phyloP scores from a whole-genome alignment of 257 asterid species.

The Cruciata laevipes region DNA sequence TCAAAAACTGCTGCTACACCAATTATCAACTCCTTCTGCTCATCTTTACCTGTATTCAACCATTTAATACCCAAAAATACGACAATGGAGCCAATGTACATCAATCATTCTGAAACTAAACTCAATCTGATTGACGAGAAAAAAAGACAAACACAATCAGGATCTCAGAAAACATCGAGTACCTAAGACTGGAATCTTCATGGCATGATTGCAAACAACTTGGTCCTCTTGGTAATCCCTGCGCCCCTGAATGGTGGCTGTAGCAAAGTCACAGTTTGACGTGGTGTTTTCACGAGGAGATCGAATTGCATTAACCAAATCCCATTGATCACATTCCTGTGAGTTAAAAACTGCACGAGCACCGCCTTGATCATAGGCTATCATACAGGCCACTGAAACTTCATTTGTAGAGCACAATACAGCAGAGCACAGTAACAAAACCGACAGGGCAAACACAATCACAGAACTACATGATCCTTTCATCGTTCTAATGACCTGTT shows the following conservation, averaged over 20 bases:
- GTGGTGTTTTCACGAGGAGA: slow-evolving; percentile 24
- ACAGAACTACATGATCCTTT: background rate
- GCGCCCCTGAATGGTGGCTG: slow-evolving; percentile 46
- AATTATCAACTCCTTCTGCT: slow-evolving; percentile 26
- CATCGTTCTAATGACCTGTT: slow-evolving; percentile 4
- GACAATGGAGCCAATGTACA: background rate
- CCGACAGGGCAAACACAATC: background rate
- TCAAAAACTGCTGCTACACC: slow-evolving; percentile 70
- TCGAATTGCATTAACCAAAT: slow-evolving; percentile 25
- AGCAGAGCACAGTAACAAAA: slow-evolving; percentile 17
- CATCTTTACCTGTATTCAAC: slow-evolving; percentile 29
- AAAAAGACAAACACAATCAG: background rate
- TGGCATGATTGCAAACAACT: slow-evolving; percentile 43
- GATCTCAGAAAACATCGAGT: slow-evolving; percentile 3
- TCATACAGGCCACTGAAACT: slow-evolving; percentile 53
- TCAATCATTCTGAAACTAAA: background rate
- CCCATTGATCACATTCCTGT: slow-evolving; percentile 46
- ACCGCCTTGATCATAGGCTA: slow-evolving; percentile 65
- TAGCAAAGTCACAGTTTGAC: slow-evolving; percentile 42
- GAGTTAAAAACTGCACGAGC: slow-evolving; percentile 43
- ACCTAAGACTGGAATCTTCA: slow-evolving; percentile 55
- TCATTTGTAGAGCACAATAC: slow-evolving; percentile 24
- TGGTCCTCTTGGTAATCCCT: slow-evolving; percentile 78
- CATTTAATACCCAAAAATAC: background rate
- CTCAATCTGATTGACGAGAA: no score